phyloP scores from a whole-genome alignment of 2,329 filamentous ascomycete species.

The Lecanicillium sp. region DNA sequence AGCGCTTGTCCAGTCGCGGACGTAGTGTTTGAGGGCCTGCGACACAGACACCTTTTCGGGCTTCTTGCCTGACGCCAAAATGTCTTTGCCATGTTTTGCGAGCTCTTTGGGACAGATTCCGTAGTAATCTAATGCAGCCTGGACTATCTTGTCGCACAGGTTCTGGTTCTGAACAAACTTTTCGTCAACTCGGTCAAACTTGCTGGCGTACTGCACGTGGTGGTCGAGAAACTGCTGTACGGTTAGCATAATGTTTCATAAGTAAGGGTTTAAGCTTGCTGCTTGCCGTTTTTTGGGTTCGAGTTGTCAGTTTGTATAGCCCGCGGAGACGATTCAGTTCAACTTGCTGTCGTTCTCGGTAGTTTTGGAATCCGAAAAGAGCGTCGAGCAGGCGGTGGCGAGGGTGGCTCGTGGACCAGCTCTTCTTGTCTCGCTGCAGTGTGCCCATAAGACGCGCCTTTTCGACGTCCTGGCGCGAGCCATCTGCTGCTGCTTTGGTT shows the following conservation, averaged over 20 bases:
- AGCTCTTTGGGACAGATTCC: constrained; percentile 35
- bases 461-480: constrained; percentile 3
- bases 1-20: constrained; percentile 47
- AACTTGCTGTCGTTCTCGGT: constrained; percentile 24
- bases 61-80: constrained; percentile 26
- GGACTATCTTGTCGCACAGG: constrained; percentile 38
- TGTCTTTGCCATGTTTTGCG: constrained; percentile 29
- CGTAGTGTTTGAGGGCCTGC: constrained; percentile 49
- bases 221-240: constrained; percentile 40
- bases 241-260: background rate
- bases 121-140: constrained; percentile 38
- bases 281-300: constrained; percentile 23
- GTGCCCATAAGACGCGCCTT: constrained; percentile 2
- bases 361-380: constrained; percentile 27
- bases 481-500: background rate
- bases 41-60: constrained; percentile 40
- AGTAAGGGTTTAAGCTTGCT: background rate
- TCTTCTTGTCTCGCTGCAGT: constrained; percentile 2
- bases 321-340: constrained; percentile 27
- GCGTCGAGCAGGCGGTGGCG: constrained; percentile 32
- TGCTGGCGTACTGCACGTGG: constrained; percentile 48
- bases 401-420: constrained; percentile 27
- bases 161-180: constrained; percentile 36
- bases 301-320: constrained; percentile 28
- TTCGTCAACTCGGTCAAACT: constrained; percentile 34